Conservation (phyloP, 1,284 basidiomycete species). For the Apiotrichum porosum region DNA sequence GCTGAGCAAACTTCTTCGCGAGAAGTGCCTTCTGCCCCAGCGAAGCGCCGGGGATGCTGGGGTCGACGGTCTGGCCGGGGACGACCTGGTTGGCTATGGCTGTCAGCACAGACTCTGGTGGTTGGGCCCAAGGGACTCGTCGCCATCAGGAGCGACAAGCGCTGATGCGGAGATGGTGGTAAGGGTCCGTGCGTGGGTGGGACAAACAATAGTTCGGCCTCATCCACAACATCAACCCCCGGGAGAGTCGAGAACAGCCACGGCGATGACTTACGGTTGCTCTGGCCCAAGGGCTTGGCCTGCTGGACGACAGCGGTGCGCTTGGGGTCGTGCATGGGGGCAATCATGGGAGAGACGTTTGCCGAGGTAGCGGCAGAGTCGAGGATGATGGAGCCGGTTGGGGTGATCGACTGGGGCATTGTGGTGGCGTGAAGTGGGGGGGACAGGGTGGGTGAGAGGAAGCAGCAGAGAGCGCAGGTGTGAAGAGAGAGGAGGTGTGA, state of each 20-base stretch:
- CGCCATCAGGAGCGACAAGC: background rate
- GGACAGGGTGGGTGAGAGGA: too few species aligned
- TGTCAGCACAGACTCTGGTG: constrained; percentile 1
- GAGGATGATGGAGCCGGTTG: background rate
- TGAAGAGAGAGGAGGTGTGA: too few species aligned
- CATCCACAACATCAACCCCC: too few species aligned
- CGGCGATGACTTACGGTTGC: constrained; percentile 44
- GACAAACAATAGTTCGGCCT: too few species aligned
- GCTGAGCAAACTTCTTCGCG: constrained; percentile 82
- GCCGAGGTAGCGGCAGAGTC: constrained; percentile 20
- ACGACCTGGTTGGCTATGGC: constrained; percentile 42
- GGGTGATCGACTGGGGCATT: too few species aligned
- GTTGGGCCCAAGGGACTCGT: background rate
- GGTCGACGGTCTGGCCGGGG: constrained; percentile 41
- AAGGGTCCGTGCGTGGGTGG: background rate
- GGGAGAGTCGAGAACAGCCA: background rate
- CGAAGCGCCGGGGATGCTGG: constrained; percentile 24
- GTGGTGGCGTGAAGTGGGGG: too few species aligned
- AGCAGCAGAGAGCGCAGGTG: too few species aligned
- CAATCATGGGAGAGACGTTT: constrained; percentile 48
- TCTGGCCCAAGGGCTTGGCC: constrained; percentile 69
- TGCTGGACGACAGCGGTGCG: constrained; percentile 71
- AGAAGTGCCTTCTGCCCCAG: constrained; percentile 80
- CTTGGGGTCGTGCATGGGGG: constrained; percentile 76
- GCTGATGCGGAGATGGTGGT: background rate